These are phyloP conservation scores for Magnolia kwangsiensis DNA, from an alignment of 164 flowering plant genomes.

Conservation along the genomic window DNA sequence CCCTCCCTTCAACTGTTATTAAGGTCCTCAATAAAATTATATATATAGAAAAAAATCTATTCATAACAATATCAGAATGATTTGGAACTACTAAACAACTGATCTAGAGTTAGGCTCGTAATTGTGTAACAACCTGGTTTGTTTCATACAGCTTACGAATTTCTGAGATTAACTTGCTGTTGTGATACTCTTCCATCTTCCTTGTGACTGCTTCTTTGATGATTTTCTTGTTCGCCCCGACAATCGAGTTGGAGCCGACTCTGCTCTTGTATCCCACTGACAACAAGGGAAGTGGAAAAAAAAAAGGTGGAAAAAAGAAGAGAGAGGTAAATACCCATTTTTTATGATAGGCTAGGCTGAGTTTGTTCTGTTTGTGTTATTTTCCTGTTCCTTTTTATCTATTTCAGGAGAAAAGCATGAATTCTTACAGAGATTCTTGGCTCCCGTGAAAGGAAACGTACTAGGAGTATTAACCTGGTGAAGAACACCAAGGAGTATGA, in stretches of 20 bases:
- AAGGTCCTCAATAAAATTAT: too few species aligned
- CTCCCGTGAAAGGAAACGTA: slow-evolving; percentile 47
- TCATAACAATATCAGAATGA: too few species aligned
- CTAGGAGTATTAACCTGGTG: slow-evolving; percentile 72
- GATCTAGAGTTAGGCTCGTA: too few species aligned
- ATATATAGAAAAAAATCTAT: too few species aligned
- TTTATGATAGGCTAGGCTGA: background rate
- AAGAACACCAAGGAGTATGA: slow-evolving; percentile 55
- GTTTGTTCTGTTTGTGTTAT: background rate
- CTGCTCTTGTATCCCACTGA: slow-evolving; percentile 56
- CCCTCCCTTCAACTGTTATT: too few species aligned
- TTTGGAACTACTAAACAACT: too few species aligned
- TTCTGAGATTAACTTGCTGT: slow-evolving; percentile 24
- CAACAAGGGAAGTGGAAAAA: slow-evolving; percentile 1
- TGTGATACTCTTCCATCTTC: slow-evolving; percentile 40
- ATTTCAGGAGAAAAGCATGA: slow-evolving; percentile 12
- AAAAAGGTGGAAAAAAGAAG: background rate
- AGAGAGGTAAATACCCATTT: background rate
- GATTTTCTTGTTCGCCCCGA: slow-evolving; percentile 33
- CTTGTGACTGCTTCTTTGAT: slow-evolving; percentile 34
- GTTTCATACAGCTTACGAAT: slow-evolving; percentile 25
- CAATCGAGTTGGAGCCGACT: slow-evolving; percentile 35
- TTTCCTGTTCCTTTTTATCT: background rate
- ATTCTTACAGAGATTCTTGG: slow-evolving; percentile 36
- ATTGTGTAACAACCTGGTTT: slow-evolving; percentile 27